Base-by-base conservation (phyloP, 2,329 filamentous ascomycete species). In the Arthrobotrys entomopaga region DNA sequence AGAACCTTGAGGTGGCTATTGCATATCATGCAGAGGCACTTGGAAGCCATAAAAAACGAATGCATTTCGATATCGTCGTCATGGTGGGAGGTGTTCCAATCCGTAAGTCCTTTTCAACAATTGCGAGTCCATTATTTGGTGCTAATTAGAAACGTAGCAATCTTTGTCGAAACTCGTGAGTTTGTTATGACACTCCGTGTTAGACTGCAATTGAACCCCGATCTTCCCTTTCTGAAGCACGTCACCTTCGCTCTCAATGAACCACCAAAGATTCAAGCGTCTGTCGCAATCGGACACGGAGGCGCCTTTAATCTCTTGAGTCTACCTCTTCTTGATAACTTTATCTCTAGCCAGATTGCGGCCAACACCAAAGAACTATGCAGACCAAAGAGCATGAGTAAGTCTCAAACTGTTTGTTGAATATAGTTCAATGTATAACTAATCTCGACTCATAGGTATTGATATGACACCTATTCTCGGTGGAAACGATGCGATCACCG, bases 31-130 rank as follows among this genome's bases (percentile, higher is more conserved):
- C 71, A 7, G 65, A 67, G 43, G 29, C 71, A 2, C 58, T 75
- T 4, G 64, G 64, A 13, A 26, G n/a, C 7, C 71, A 75, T n/a
- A 92, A 93, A 4, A 88, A 90, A 77, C 97, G 97, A 81, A 97
- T 97, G 92, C 93, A 96, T 79, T 97, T 97, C 92, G 91, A 96
- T 79, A 82, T 98, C 11, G 88, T 97, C 6, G 97, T 99, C 81
- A 97, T 97, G 77, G 86, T 98, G 0, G 95, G 95, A 77, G 93
- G 93, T 26, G 89, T 97, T 0, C 93, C 93, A 0, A 84, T 97
- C n/a, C 93, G 71, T 75, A 75, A 29, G 71, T 60, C 10, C 10
- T 43, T 13, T 7, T 3, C 20, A 16, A 15, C 13, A 6, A 48
- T 48, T 19, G 3, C 7, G 7, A 20, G 16, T n/a, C 2, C 15